Evolutionary conservation across 345 rosid species (phyloP), one percentile per base, ranked within the genome.

Genomic region (Eucalyptus marginata): DNA sequence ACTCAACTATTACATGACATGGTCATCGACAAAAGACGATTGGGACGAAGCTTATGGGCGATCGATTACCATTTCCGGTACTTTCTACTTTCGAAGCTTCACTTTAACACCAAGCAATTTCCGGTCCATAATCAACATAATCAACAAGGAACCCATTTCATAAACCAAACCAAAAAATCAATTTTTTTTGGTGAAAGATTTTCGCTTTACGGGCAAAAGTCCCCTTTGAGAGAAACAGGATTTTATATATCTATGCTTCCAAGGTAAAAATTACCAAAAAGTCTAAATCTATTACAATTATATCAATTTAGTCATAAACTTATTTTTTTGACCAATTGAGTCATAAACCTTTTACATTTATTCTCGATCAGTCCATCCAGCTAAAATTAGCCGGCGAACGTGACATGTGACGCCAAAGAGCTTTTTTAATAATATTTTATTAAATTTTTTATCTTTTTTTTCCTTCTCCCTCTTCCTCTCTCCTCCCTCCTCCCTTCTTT

Each of bases 1-100:
- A 18, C 13, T 9, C 46, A 2, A 33, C 13, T 0, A 33, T 10
- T 3, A 33, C 44, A 17, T 10, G 13, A 11, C 25, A 5, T 71
- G 11, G 4, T 71, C 6, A 20, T 36, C 14, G 3, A 18, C 13
- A 71, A 10, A 76, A 44, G 83, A 24, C 4, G 27, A 76, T 36
- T 1, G 4, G 27, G 2, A 36, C 46, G 10, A 36, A 71, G 46
- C 46, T 36, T 10, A 5, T 18, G 14, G 27, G 81, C 0, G 46
- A 33, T 20, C 24, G 5, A 71, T 71, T 36, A 10, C 44, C 81
- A 71, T 71, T 71, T 71, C 46, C 25, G 0, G 4, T 71, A 10
- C 81, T 33, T 71, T 9, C 18, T 33, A 17, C 81, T 33, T 33
- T 33, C 7, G 22, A 22, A 18, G 46, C 44, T 18, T 71, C 44